Evolutionary conservation across 768 basidiomycete genomes (phyloP), one percentile per base, ranked within the genome.

Genomic region (Flagelloscypha sp.): DNA sequence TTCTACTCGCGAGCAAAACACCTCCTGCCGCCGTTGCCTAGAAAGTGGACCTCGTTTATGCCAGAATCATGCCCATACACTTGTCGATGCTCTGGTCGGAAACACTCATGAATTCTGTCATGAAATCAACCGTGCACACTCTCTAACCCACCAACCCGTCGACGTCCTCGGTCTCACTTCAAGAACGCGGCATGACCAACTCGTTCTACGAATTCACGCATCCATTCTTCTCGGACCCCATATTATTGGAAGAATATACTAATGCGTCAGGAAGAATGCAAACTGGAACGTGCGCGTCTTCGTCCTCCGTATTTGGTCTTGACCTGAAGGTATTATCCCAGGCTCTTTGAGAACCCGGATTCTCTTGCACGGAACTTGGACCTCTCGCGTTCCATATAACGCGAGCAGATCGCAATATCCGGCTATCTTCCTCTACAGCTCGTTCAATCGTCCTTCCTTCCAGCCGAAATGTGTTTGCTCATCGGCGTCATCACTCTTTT

Each of bases 331-430:
- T n/a, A n/a, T n/a, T n/a, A n/a, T n/a, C n/a, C n/a, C 6, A 56
- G 53, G 55, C 53, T 71, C 17, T 61, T 69, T 59, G 62, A 68
- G 50, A 68, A 76, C 43, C 55, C 75, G 30, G 74, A 76, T 45
- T 70, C 70, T 11, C 53, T 75, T 16, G 73, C n/a, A n/a, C n/a
- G n/a, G n/a, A n/a, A n/a, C n/a, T n/a, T n/a, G n/a, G n/a, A n/a
- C n/a, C n/a, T n/a, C n/a, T n/a, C n/a, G n/a, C n/a, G n/a, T n/a
- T n/a, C n/a, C n/a, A n/a, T n/a, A n/a, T n/a, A n/a, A n/a, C n/a
- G n/a, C n/a, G n/a, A n/a, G n/a, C n/a, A n/a, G n/a, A n/a, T n/a
- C n/a, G n/a, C n/a, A n/a, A n/a, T n/a, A n/a, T n/a, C n/a, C n/a
- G n/a, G n/a, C n/a, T n/a, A n/a, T n/a, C n/a, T n/a, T n/a, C n/a